Percentiles rank a stretch among this genome's conserved stretches.
phyloP scores from a whole-genome alignment of 164 flowering plant species.

The Vitis riparia region DNA sequence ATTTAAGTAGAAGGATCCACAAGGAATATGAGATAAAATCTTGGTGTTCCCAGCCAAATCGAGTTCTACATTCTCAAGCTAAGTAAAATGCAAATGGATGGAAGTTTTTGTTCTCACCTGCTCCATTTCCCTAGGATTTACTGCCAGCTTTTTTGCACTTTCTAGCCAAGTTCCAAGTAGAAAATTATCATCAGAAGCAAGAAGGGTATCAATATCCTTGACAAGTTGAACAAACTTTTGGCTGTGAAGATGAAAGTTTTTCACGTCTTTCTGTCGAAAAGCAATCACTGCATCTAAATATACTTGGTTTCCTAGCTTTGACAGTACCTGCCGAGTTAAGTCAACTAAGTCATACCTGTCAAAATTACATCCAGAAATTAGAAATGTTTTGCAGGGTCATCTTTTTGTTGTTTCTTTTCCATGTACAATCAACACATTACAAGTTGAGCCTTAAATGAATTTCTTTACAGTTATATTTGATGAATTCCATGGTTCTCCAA shows the following conservation, averaged over 20 bases:
- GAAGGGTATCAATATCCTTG: conserved; percentile 76
- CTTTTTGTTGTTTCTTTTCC: too few species aligned
- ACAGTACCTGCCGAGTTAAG: conserved; percentile 82
- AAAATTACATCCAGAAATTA: conserved; percentile 1
- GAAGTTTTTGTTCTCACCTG: conserved; percentile 50
- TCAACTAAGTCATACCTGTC: conserved; percentile 96
- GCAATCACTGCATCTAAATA: conserved; percentile 72
- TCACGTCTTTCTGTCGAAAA: conserved; percentile 48
- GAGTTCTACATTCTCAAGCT: background rate
- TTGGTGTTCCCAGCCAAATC: background rate
- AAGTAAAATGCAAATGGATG: conserved; percentile 1
- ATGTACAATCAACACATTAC: too few species aligned
- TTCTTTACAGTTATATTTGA: too few species aligned
- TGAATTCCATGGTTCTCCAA: too few species aligned
- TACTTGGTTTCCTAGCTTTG: conserved; percentile 86
- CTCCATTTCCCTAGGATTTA: conserved; percentile 46
- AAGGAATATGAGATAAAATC: background rate
- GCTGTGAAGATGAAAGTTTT: conserved; percentile 42
- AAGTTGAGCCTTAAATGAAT: too few species aligned
- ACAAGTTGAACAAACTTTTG: conserved; percentile 69
- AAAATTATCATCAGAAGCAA: conserved; percentile 85
- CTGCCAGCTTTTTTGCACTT: conserved; percentile 78
- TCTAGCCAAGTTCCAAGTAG: conserved; percentile 93
- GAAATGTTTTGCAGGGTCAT: too few species aligned
- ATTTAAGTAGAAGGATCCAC: background rate